These are phyloP conservation scores for Selenicereus undatus DNA, from an alignment of 148 eudicot species.

Conservation along the genomic window DNA sequence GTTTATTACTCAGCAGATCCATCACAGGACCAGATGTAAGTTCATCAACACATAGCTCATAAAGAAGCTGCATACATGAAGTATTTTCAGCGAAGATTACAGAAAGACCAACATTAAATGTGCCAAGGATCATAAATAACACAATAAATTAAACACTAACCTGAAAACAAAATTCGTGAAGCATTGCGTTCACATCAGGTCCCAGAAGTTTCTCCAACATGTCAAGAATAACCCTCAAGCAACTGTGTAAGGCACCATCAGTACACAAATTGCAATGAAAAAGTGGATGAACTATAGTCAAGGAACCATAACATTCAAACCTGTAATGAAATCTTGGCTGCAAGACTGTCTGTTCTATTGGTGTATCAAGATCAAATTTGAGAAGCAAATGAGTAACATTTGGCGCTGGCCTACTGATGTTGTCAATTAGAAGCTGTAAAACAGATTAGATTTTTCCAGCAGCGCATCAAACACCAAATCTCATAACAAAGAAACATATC, in stretches of 20 bases:
- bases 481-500: background rate
- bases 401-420: constrained; percentile 84
- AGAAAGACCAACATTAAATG: background rate
- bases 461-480: background rate
- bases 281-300: background rate
- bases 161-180: constrained; percentile 98
- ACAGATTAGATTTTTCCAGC: constrained; percentile 5
- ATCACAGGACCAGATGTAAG: constrained; percentile 75
- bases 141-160: constrained; percentile 35
- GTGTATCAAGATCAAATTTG: constrained; percentile 78
- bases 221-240: constrained; percentile 92
- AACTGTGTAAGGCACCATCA: constrained; percentile 43
- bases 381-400: constrained; percentile 87
- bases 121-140: background rate
- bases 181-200: constrained; percentile 77
- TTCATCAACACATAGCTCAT: constrained; percentile 82
- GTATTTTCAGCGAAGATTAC: constrained; percentile 6
- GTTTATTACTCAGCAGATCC: constrained; percentile 79
- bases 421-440: constrained; percentile 86
- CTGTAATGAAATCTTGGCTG: constrained; percentile 96
- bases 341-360: constrained; percentile 73
- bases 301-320: constrained; percentile 25
- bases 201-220: constrained; percentile 73
- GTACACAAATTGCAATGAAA: constrained; percentile 6
- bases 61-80: constrained; percentile 63